Evolutionary conservation across 768 basidiomycete genomes (phyloP), one percentile per base, ranked within the genome.

Genomic region (Leccinum sublutescens): DNA sequence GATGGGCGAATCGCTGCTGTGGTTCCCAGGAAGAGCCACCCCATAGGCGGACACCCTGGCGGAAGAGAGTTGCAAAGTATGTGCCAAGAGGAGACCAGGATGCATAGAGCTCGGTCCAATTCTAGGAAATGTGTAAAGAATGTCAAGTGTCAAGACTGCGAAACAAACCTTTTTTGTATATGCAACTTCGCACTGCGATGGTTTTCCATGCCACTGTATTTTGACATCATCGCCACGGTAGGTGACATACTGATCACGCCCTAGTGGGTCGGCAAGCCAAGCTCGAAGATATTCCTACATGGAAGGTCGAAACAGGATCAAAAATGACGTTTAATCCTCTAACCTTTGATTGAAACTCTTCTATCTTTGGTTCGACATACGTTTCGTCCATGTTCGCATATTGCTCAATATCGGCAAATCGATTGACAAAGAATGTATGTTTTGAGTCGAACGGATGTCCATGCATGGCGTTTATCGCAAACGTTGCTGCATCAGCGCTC

Each of bases 21-120:
- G 84, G 86, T 64, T 89, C 86, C 88, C 93, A 98, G 11, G 92
- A 93, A 27, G 87, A 75, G 12, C 97, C 97, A 51, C 94, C 96
- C 93, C 95, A 98, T 38, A 98, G 80, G 31, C 93, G 90, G 59
- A 98, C 91, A 74, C 97, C 97, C 73, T 93, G 95, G 43, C 93
- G 86, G 72, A 98, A 95, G 50, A 98, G 83, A 2, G 96, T 95
- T 40, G 94, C 89, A 62, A 98, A 81, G 71, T 89, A 93, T n/a
- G 95, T 98, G 34, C 97, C 97, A 55, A 89, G 81, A 19, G 95
- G 95, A 21, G 97, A 98, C 97, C 97, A 99, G 31, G 91, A 89
- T 19, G 94, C 88, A 75, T 96, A 99, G 53, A 96, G 84, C 58
- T 98, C 95, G 69, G 93, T 97, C 94, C 97, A 98, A 71, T 91